Evolutionary conservation across 805 yeast species (phyloP), one percentile per base, ranked within the genome.

Genomic region (Pichia manshurica): DNA sequence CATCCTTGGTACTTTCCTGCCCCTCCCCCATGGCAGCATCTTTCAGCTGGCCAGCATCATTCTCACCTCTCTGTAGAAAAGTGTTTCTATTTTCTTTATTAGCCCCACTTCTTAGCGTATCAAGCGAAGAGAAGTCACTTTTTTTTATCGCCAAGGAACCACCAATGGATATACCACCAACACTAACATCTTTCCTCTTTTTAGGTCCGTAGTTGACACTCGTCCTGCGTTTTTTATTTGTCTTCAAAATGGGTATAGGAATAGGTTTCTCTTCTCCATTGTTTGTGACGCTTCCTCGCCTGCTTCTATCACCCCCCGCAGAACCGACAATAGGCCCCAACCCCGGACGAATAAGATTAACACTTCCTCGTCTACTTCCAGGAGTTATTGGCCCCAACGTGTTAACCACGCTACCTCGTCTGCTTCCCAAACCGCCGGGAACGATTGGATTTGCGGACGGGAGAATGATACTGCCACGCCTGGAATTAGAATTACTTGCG

Each of bases 211-310:
- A 48, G 1, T 59, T 59, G 21, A 68, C 60, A 44, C 76, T 66
- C 55, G 75, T 71, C 49, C 69, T 70, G 42, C 64, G 49, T 35
- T 45, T 54, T 16, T 42, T 50, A n/a, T 42, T 39, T 15, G 42
- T 38, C 13, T 29, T 34, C 6, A 42, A 23, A 10, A 48, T 44
- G 7, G 57, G 53, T 13, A 53, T 49, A 15, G 55, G 39, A 3
- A 32, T 19, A 22, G 48, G 16, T 32, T 39, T 37, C 4, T 37
- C 47, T n/a, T 16, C 41, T 28, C 6, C 8, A 28, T 15, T 31
- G 28, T 34, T 39, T 6, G 32, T 32, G 20, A 41, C 28, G 35
- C 45, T 39, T 9, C 50, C 48, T 22, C 49, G 33, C 21, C 50
- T 31, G 12, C 45, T 39, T 22, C 45, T 42, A 9, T 25, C 33